phyloP scores from a whole-genome alignment of 306 rosid genomes.

The Vigna mungo region DNA sequence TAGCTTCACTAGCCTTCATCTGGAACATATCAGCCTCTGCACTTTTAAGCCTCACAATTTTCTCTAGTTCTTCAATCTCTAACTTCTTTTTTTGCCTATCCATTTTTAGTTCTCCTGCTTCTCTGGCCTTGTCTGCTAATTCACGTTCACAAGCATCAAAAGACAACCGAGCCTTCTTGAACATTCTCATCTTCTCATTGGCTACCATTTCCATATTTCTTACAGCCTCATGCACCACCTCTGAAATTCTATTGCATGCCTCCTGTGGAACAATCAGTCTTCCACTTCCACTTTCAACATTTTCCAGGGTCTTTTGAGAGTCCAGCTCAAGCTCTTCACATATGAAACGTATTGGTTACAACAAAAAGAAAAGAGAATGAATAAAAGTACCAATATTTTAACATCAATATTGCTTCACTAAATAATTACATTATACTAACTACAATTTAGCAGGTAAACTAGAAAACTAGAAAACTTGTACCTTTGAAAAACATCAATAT shows the following conservation, averaged over 20 bases:
- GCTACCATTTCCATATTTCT: slow-evolving; percentile 99
- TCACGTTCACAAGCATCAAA: slow-evolving; percentile 88
- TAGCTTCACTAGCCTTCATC: slow-evolving; percentile 91
- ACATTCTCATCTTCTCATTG: slow-evolving; percentile 96
- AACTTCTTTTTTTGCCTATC: slow-evolving; percentile 86
- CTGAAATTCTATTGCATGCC: slow-evolving; percentile 92
- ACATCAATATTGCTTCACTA: too few species aligned
- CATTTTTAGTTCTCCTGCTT: slow-evolving; percentile 79
- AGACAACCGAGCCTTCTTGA: slow-evolving; percentile 89
- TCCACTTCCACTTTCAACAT: slow-evolving; percentile 87
- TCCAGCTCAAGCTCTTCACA: slow-evolving; percentile 87
- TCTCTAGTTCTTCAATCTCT: slow-evolving; percentile 93
- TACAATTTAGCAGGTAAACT: slow-evolving; percentile 8
- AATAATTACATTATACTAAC: too few species aligned
- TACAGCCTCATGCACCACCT: slow-evolving; percentile 95
- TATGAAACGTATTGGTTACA: slow-evolving; percentile 42
- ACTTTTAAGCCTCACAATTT: slow-evolving; percentile 89
- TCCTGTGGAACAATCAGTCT: slow-evolving; percentile 92
- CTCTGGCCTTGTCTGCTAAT: slow-evolving; percentile 87
- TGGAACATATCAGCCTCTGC: slow-evolving; percentile 99
- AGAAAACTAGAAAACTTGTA: slow-evolving; percentile 45
- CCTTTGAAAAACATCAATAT: slow-evolving; percentile 93
- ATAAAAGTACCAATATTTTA: neutral
- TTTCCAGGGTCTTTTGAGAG: slow-evolving; percentile 77
- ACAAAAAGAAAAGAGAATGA: slow-evolving; percentile 3